phyloP scores from a whole-genome alignment of 805 yeast genomes.

The Metschnikowia gelsemii region DNA sequence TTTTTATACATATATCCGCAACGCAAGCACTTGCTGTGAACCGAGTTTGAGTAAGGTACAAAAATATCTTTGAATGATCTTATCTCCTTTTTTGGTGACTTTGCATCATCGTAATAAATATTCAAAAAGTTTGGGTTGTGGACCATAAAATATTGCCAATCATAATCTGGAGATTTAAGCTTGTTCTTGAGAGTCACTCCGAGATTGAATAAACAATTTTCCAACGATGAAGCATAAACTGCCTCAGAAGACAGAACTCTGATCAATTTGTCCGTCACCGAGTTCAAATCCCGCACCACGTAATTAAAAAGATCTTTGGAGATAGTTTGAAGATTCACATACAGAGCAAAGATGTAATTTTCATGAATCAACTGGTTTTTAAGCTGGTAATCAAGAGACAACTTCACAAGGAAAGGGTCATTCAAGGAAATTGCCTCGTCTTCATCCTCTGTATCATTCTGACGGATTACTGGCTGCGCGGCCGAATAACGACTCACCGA shows the following conservation, averaged over 20 bases:
- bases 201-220: slow-evolving; percentile 21
- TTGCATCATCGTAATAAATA: slow-evolving; percentile 20
- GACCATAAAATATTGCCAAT: slow-evolving; percentile 41
- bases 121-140: slow-evolving; percentile 31
- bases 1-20: slow-evolving; percentile 43
- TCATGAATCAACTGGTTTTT: slow-evolving; percentile 43
- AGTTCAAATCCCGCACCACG: slow-evolving; percentile 37
- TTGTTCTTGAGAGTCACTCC: slow-evolving; percentile 27
- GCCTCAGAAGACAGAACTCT: slow-evolving; percentile 27
- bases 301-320: slow-evolving; percentile 38
- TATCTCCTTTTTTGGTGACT: slow-evolving; percentile 21
- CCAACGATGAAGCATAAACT: slow-evolving; percentile 19
- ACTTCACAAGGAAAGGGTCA: slow-evolving; percentile 43
- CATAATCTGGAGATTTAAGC: slow-evolving; percentile 27
- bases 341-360: slow-evolving; percentile 43
- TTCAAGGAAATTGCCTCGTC: slow-evolving; percentile 31
- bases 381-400: slow-evolving; percentile 40
- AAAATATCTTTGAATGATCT: slow-evolving; percentile 24
- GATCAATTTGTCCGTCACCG: slow-evolving; percentile 34
- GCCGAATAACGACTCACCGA: slow-evolving; percentile 35
- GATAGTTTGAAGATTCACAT: slow-evolving; percentile 41
- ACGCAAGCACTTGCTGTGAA: slow-evolving; percentile 41
- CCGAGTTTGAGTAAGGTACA: slow-evolving; percentile 36
- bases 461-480: slow-evolving; percentile 32
- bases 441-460: slow-evolving; percentile 25